Base-by-base conservation (phyloP, 2,329 filamentous ascomycete genomes). In the Alternaria brassicicola region DNA sequence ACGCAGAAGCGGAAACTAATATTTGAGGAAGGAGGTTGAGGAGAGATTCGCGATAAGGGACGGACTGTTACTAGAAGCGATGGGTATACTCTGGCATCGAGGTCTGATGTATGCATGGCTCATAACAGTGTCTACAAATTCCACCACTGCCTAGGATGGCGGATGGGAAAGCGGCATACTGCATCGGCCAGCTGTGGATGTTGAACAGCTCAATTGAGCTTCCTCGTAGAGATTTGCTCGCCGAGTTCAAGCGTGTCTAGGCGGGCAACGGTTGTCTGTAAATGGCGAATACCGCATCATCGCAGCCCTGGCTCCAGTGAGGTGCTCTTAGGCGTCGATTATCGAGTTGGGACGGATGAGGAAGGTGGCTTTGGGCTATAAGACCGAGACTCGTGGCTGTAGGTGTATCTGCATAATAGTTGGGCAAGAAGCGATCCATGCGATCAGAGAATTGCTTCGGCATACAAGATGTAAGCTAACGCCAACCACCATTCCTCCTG, bases 401-500 rank as follows among this genome's bases (percentile, higher is more conserved):
- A 28, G 19, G 9, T 21, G 6, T 45, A 48, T 51, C 55, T 58
- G 43, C 38, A 55, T 49, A 13, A 21, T 30, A 17, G 25, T 17
- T 26, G n/a, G n/a, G 33, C 30, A 28, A 48, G 6, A 8, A 28
- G 5, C 13, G 13, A 36, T 39, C 25, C 8, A 8, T 5, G 25
- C 8, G 19, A 28, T n/a, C 9, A 41, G 21, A 46, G 30, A 23
- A 35, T 52, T 35, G 33, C 36, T 35, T 46, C 17, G 9, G 19
- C n/a, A 21, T 42, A 33, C 31, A 26, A 38, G 10, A 38, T 52
- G 51, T 61, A 50, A 49, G 39, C 58, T 39, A 49, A 46, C 12
- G 17, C 23, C 36, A 47, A 28, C 45, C 50, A 31, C 13, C 25
- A 39, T 46, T 31, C 35, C 35, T 33, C 31, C 26, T 25, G 12